A percentile compares a stretch with the other conserved stretches of the same genome.
Conservation (phyloP, 805 yeast genomes). For the Nakazawaea sp. region DNA sequence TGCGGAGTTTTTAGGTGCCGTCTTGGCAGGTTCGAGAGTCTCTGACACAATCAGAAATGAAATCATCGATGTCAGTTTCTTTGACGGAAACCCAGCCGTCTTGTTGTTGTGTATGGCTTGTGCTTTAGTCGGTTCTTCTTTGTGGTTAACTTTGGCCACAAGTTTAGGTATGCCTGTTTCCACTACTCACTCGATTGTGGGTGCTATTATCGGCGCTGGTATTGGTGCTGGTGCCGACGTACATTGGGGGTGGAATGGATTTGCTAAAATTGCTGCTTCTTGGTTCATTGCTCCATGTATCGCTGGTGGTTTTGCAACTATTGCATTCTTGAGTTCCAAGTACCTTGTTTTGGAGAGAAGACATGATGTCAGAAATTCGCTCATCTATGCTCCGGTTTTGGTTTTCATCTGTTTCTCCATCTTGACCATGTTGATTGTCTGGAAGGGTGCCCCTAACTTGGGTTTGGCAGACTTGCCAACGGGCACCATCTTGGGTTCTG, state of each 20-base stretch:
- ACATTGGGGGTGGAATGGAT: constrained; percentile 73
- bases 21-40: constrained; percentile 66
- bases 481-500: constrained; percentile 49
- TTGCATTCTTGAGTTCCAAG: constrained; percentile 54
- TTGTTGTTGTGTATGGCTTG: constrained; percentile 70
- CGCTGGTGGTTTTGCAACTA: constrained; percentile 58
- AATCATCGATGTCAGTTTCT: constrained; percentile 47
- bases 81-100: constrained; percentile 54
- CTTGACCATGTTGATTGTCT: constrained; percentile 69
- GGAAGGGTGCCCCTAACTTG: constrained; percentile 75
- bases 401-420: constrained; percentile 55
- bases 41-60: constrained; percentile 65
- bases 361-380: constrained; percentile 46
- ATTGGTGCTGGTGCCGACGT: constrained; percentile 65
- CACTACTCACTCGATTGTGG: constrained; percentile 74
- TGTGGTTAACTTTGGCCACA: constrained; percentile 67
- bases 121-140: constrained; percentile 67
- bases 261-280: constrained; percentile 66
- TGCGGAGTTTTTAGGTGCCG: constrained; percentile 72
- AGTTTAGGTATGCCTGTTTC: constrained; percentile 70
- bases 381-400: constrained; percentile 51
- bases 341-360: constrained; percentile 54
- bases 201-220: constrained; percentile 69
- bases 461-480: constrained; percentile 45
- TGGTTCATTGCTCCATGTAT: constrained; percentile 75